Percentiles rank a stretch among this genome's conserved stretches.
phyloP scores from a whole-genome alignment of 768 basidiomycete genomes.

The Kwoniella bestiolae region DNA sequence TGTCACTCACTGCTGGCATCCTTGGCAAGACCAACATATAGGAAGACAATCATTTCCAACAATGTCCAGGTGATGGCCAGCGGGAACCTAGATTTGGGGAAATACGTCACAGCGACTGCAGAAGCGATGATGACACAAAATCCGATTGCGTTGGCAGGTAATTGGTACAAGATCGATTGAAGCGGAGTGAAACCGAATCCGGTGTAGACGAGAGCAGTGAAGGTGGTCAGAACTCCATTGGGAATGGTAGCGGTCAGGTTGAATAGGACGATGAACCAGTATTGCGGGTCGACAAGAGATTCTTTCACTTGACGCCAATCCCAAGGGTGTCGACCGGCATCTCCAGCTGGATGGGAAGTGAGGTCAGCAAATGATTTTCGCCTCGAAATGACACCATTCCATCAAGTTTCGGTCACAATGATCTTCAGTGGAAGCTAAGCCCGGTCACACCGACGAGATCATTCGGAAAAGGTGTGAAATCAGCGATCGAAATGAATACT shows the following conservation, averaged over 20 bases:
- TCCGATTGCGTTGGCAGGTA: constrained; percentile 26
- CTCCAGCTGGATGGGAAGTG: too few species aligned
- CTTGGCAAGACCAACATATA: constrained; percentile 27
- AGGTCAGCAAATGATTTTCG: too few species aligned
- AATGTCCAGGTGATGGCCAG: constrained; percentile 17
- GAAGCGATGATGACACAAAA: constrained; percentile 25
- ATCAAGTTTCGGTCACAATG: too few species aligned
- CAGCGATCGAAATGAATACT: constrained; percentile 11
- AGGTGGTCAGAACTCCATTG: constrained; percentile 34
- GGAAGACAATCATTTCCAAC: constrained; percentile 27
- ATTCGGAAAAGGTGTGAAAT: too few species aligned
- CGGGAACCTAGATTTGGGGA: constrained; percentile 19
- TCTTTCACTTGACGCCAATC: constrained; percentile 41
- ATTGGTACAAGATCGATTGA: constrained; percentile 26
- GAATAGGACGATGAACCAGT: constrained; percentile 27
- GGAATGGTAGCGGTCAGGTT: constrained; percentile 34
- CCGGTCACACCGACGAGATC: too few species aligned
- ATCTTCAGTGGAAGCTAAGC: too few species aligned
- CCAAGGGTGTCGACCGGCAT: constrained; percentile 24
- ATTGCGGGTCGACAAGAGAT: constrained; percentile 29
- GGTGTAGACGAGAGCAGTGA: constrained; percentile 22
- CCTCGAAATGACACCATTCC: too few species aligned
- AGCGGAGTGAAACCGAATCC: constrained; percentile 38
- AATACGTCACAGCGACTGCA: constrained; percentile 18
- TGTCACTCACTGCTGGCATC: constrained; percentile 16